These are phyloP conservation scores for Termitomyces sp. DNA, from an alignment of 768 basidiomycete genomes.

Conservation along the genomic window DNA sequence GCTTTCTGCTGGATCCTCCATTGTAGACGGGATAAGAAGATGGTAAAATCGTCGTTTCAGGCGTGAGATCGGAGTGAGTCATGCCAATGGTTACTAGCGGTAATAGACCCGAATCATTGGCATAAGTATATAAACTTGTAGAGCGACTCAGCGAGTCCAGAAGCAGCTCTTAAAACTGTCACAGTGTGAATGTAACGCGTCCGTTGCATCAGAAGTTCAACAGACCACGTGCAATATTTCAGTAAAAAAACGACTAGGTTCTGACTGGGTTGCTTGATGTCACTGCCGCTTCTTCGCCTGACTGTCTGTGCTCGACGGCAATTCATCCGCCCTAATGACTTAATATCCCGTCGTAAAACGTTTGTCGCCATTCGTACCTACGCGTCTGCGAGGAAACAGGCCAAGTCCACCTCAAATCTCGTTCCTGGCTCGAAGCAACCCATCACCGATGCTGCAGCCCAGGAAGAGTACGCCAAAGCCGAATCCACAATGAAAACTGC, in stretches of 20 bases:
- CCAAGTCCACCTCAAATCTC: slow-evolving; percentile 53
- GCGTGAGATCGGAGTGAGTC: not conserved
- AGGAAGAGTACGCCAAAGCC: slow-evolving; percentile 58
- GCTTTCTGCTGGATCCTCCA: slow-evolving; percentile 5
- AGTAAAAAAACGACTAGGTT: too few relatives aligned
- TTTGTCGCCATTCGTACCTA: slow-evolving; percentile 12
- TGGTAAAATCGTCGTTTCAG: not conserved
- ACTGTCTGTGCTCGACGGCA: slow-evolving; percentile 1
- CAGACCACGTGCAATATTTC: too few relatives aligned
- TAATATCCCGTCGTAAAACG: not conserved
- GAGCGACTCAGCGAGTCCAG: not conserved
- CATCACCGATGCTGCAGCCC: slow-evolving; percentile 50
- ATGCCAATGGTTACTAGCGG: not conserved
- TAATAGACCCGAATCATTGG: not conserved
- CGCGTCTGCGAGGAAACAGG: slow-evolving; percentile 29
- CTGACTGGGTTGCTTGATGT: not conserved
- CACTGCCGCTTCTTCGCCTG: slow-evolving; percentile 1
- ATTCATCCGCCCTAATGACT: not conserved
- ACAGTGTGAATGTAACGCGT: too few relatives aligned
- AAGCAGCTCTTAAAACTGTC: too few relatives aligned
- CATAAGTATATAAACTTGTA: not conserved
- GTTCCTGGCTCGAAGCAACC: slow-evolving; percentile 67
- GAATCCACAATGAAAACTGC: slow-evolving; percentile 60
- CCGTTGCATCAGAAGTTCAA: too few relatives aligned
- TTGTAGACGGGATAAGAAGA: not conserved